A percentile compares a stretch with the other conserved stretches of the same genome.
Conservation (phyloP, 768 basidiomycete genomes). For the Cystobasidium tubakii region DNA sequence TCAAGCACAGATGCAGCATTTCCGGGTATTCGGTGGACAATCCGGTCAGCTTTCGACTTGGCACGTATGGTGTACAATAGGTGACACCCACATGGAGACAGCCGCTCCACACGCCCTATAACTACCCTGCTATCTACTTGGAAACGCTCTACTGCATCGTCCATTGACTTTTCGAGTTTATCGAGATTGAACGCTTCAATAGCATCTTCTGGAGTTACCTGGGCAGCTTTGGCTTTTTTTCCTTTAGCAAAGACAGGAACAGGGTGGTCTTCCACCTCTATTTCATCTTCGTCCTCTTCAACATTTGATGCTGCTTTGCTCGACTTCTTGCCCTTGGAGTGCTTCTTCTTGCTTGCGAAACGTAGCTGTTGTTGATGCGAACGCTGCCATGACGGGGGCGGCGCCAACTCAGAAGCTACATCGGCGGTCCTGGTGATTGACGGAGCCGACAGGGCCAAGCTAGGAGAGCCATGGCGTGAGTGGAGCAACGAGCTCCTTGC, state of each 20-base stretch:
- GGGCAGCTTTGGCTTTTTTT: constrained; percentile 28
- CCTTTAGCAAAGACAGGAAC: constrained; percentile 31
- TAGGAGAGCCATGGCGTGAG: too few relatives aligned
- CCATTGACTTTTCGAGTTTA: constrained; percentile 28
- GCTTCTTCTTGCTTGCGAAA: constrained; percentile 25
- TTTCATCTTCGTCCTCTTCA: constrained; percentile 26
- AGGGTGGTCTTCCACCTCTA: constrained; percentile 28
- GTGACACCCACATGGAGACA: constrained; percentile 18
- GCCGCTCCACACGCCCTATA: constrained; percentile 15
- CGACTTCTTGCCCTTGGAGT: constrained; percentile 15
- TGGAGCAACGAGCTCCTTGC: too few relatives aligned
- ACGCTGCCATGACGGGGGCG: neutral
- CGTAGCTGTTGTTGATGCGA: constrained; percentile 3
- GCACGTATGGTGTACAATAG: too few relatives aligned
- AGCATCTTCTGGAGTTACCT: constrained; percentile 19
- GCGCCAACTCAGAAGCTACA: too few relatives aligned
- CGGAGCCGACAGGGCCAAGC: too few relatives aligned
- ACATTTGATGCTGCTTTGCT: neutral
- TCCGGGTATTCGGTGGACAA: neutral
- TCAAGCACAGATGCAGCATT: neutral
- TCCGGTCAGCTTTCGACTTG: too few relatives aligned
- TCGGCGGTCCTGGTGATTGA: too few relatives aligned
- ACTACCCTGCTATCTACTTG: neutral
- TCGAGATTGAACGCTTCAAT: constrained; percentile 27
- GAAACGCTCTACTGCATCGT: constrained; percentile 27